A percentile compares a stretch with the other conserved stretches of the same genome.
These are phyloP conservation scores for Penicillium fimorum DNA, from an alignment of 495 filamentous ascomycete species.

Conservation along the genomic window DNA sequence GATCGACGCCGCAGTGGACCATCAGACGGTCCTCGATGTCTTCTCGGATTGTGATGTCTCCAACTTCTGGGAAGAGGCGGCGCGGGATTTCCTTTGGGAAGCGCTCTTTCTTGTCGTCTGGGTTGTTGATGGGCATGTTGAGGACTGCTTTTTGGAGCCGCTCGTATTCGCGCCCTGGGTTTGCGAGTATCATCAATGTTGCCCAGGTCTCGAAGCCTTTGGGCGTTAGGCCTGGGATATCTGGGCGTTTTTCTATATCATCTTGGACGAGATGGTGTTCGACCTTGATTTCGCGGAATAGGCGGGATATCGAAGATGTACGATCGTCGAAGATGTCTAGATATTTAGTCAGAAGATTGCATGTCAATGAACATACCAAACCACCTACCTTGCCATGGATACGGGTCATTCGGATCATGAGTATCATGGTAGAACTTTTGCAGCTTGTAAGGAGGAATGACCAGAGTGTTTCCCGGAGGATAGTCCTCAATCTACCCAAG, in stretches of 20 bases:
- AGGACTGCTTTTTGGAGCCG: constrained; percentile 71
- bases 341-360: constrained; percentile 7
- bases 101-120: constrained; percentile 68
- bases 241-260: constrained; percentile 56
- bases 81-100: constrained; percentile 79
- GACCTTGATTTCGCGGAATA: constrained; percentile 74
- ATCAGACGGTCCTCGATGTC: constrained; percentile 45
- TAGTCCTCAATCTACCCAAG: constrained; percentile 69
- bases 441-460: constrained; percentile 82
- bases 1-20: constrained; percentile 49
- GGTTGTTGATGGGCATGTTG: constrained; percentile 72
- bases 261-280: constrained; percentile 80
- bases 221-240: constrained; percentile 75
- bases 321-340: constrained; percentile 54
- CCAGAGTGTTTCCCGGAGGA: constrained; percentile 66
- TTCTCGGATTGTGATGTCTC: constrained; percentile 39
- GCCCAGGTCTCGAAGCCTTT: constrained; percentile 77
- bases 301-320: constrained; percentile 59
- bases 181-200: constrained; percentile 69
- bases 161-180: constrained; percentile 74
- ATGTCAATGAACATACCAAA: background rate
- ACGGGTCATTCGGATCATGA: constrained; percentile 59
- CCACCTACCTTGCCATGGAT: constrained; percentile 61
- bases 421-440: constrained; percentile 71
- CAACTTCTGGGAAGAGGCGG: constrained; percentile 61